Percentiles rank a stretch among this genome's conserved stretches.
phyloP scores from a whole-genome alignment of 1,139 yeast genomes.

The Kodamaea fungicola region DNA sequence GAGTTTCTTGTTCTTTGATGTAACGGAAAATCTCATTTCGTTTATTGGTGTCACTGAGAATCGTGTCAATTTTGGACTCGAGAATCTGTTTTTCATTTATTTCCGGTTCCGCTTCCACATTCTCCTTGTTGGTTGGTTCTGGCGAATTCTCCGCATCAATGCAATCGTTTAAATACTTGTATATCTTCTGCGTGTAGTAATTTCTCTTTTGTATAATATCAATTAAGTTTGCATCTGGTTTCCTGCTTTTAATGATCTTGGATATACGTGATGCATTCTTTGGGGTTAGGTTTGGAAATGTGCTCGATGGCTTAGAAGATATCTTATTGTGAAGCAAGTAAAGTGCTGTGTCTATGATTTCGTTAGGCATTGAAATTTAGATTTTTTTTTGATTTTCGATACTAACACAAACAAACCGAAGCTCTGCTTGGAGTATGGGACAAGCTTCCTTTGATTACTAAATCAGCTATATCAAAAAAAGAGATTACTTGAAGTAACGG shows the following conservation, averaged over 20 bases:
- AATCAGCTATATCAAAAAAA: no score
- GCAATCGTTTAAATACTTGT: conserved; percentile 10
- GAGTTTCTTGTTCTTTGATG: conserved; percentile 15
- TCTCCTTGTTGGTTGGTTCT: not conserved
- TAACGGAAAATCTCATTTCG: conserved; percentile 6
- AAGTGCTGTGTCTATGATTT: conserved; percentile 10
- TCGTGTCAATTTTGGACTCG: not conserved
- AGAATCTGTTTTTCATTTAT: not conserved
- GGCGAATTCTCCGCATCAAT: not conserved
- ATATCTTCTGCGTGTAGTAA: conserved; percentile 13
- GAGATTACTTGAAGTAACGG: no score
- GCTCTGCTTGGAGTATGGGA: no score
- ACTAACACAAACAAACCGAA: no score
- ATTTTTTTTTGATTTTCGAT: not conserved
- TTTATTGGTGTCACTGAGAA: conserved; percentile 4
- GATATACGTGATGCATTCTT: conserved; percentile 4
- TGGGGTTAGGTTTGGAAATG: conserved; percentile 6
- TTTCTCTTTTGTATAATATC: conserved; percentile 12
- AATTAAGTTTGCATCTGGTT: conserved; percentile 9
- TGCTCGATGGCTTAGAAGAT: conserved; percentile 2
- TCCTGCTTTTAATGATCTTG: conserved; percentile 3
- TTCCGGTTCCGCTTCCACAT: not conserved
- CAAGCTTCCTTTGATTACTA: no score
- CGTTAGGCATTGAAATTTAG: conserved; percentile 6
- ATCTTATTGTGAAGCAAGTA: conserved; percentile 10